Evolutionary conservation across 2,329 filamentous ascomycete species (phyloP).

Genomic region (Diaporthe helianthi): DNA sequence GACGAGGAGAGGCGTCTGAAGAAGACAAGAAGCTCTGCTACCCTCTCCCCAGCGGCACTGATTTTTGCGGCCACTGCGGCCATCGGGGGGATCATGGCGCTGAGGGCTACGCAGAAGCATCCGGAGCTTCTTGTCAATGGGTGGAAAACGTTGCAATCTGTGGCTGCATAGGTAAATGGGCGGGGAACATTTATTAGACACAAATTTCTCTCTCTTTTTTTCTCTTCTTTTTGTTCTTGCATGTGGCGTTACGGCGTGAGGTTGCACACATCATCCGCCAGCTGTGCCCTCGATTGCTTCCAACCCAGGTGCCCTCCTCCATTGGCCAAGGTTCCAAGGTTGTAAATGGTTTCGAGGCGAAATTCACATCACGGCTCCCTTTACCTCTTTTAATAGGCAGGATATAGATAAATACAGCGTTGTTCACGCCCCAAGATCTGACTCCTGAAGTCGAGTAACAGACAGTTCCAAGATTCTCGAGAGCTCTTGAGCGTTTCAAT

Average conservation of each 20-base stretch:
- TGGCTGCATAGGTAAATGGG: not conserved
- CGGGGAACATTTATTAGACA: too few relatives aligned
- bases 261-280: not conserved
- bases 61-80: not conserved
- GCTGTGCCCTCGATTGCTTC: too few relatives aligned
- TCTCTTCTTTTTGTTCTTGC: not conserved
- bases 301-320: too few relatives aligned
- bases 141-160: not conserved
- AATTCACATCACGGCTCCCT: not conserved
- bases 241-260: not conserved
- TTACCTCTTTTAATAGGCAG: not conserved
- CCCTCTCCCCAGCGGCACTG: not conserved
- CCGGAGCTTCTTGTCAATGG: not conserved
- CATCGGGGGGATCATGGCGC: not conserved
- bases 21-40: not conserved
- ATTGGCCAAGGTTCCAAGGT: too few relatives aligned
- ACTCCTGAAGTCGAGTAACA: not conserved
- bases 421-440: not conserved
- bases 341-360: not conserved
- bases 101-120: not conserved
- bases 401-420: not conserved
- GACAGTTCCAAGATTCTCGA: not conserved
- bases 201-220: not conserved
- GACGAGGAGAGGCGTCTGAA: not conserved
- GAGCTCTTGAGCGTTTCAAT: not conserved